phyloP scores from a whole-genome alignment of 352 stramenopile species.

The Phytophthora hibernalis region DNA sequence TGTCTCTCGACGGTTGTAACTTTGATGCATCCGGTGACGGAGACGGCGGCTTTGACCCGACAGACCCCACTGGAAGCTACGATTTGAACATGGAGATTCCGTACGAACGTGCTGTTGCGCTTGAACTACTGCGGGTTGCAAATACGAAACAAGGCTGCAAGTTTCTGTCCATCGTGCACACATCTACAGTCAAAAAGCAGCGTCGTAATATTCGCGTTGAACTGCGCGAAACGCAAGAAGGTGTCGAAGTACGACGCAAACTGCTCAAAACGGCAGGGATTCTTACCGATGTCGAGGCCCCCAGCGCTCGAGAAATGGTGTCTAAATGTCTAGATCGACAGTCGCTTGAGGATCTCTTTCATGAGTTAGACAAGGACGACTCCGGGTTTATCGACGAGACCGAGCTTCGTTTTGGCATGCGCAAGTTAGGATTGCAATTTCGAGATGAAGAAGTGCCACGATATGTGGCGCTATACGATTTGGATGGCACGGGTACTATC shows the following conservation, averaged over 20 bases:
- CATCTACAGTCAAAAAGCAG: conserved; percentile 44
- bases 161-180: conserved; percentile 78
- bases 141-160: conserved; percentile 86
- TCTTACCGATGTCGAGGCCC: conserved; percentile 48
- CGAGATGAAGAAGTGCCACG: conserved; percentile 72
- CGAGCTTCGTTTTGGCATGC: conserved; percentile 64
- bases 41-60: conserved; percentile 72
- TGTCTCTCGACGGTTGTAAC: conserved; percentile 78
- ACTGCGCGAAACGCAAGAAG: conserved; percentile 53
- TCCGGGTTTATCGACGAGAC: conserved; percentile 73
- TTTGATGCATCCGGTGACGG: conserved; percentile 71
- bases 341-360: conserved; percentile 64
- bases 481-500: conserved; percentile 75
- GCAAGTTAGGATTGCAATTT: conserved; percentile 52
- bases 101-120: conserved; percentile 74
- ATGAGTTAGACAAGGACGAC: conserved; percentile 68
- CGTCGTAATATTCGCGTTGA: conserved; percentile 70
- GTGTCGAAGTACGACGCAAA: conserved; percentile 44
- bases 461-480: conserved; percentile 75
- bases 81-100: conserved; percentile 80
- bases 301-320: conserved; percentile 29
- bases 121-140: conserved; percentile 74
- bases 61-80: conserved; percentile 75
- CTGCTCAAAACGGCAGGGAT: conserved; percentile 78
- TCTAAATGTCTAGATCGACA: conserved; percentile 48